A percentile compares a stretch with the other conserved stretches of the same genome.
Evolutionary conservation across 139 green algal species (phyloP).

Genomic region (Haematococcus lacustris): DNA sequence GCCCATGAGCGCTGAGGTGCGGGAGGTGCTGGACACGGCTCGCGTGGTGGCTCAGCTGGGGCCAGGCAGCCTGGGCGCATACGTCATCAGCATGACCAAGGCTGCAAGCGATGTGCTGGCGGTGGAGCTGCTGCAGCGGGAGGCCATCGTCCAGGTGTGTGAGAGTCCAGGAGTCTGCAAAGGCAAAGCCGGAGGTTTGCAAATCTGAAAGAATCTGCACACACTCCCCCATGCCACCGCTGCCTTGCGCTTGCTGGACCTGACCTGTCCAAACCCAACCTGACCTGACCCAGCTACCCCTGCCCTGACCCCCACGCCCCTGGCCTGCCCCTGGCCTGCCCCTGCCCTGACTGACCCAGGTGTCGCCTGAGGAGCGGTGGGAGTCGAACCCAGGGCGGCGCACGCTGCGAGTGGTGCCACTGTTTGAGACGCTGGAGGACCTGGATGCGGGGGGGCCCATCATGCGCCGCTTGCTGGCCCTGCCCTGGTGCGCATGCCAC

Average conservation of each 20-base stretch:
- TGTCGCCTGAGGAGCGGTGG: too few species aligned
- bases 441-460: constrained; percentile 53
- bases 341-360: too few species aligned
- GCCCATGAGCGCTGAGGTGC: constrained; percentile 44
- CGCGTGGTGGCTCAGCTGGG: constrained; percentile 37
- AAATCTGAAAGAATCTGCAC: too few species aligned
- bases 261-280: too few species aligned
- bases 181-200: too few species aligned
- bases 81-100: constrained; percentile 93
- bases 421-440: constrained; percentile 96
- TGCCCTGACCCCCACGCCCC: too few species aligned
- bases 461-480: constrained; percentile 43
- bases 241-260: too few species aligned
- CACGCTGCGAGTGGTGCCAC: constrained; percentile 74
- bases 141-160: constrained; percentile 52
- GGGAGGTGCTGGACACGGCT: constrained; percentile 83
- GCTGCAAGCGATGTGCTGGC: constrained; percentile 83
- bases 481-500: constrained; percentile 40
- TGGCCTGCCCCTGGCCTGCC: too few species aligned
- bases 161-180: background rate
- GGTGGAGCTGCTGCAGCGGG: constrained; percentile 89
- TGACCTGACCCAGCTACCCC: too few species aligned
- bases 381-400: too few species aligned
- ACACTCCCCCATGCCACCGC: too few species aligned
- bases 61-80: constrained; percentile 71